Percentiles rank a stretch among this genome's conserved stretches.
phyloP scores from a whole-genome alignment of 2,329 filamentous ascomycete species.

The Neonectria faginata region DNA sequence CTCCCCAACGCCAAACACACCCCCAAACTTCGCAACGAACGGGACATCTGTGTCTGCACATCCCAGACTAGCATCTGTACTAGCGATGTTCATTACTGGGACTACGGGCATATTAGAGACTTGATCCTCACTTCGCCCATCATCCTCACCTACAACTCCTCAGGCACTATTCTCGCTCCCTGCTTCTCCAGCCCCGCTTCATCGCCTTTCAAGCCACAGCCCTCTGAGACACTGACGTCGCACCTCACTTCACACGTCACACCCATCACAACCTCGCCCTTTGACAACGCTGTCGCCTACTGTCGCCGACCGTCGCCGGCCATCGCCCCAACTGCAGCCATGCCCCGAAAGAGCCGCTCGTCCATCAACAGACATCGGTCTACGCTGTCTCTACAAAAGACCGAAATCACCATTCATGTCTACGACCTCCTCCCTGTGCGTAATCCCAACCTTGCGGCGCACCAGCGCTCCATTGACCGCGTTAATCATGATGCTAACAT shows the following conservation, averaged over 20 bases:
- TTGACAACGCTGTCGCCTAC: not conserved
- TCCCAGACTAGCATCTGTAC: too few species aligned
- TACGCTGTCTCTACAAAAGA: slow-evolving; percentile 77
- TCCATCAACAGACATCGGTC: slow-evolving; percentile 65
- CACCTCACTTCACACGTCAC: slow-evolving; percentile 23
- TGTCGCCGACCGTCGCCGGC: slow-evolving; percentile 14
- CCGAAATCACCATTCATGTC: slow-evolving; percentile 80
- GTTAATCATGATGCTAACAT: slow-evolving; percentile 28
- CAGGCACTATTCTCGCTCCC: too few species aligned
- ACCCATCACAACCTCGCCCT: slow-evolving; percentile 36
- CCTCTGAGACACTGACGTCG: slow-evolving; percentile 42
- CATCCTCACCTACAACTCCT: too few species aligned
- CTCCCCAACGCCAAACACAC: too few species aligned
- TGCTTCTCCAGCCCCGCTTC: slow-evolving; percentile 36
- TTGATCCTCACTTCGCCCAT: too few species aligned
- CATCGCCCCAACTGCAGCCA: slow-evolving; percentile 27
- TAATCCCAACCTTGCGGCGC: slow-evolving; percentile 18
- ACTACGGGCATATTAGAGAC: too few species aligned
- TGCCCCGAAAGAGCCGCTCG: slow-evolving; percentile 46
- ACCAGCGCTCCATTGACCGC: slow-evolving; percentile 5
- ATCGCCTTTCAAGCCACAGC: slow-evolving; percentile 26
- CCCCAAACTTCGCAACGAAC: too few species aligned
- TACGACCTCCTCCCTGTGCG: slow-evolving; percentile 80
- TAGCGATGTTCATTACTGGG: too few species aligned
- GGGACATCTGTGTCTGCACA: too few species aligned